These are phyloP conservation scores for Candida frijolesensis DNA, from an alignment of 1,139 yeast genomes.

Conservation along the genomic window DNA sequence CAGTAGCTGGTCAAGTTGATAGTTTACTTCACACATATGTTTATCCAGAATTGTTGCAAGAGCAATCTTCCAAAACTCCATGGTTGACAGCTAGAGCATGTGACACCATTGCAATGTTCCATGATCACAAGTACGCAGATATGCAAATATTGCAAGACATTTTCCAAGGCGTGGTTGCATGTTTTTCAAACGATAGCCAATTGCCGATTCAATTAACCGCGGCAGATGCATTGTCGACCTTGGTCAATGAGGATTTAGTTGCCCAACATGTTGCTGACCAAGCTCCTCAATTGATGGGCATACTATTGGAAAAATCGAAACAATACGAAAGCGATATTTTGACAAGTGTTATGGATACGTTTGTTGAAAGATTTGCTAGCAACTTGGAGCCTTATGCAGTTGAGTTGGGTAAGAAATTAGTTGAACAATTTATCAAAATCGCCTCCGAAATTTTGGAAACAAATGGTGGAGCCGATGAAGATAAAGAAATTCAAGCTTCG, in stretches of 20 bases:
- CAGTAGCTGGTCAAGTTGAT: conserved; percentile 50
- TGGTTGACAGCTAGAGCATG: conserved; percentile 61
- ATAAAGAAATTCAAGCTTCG: conserved; percentile 55
- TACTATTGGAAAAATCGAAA: conserved; percentile 52
- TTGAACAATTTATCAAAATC: conserved; percentile 47
- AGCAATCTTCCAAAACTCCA: conserved; percentile 34
- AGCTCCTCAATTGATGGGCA: conserved; percentile 56
- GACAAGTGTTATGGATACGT: conserved; percentile 57
- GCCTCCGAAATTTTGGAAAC: conserved; percentile 48
- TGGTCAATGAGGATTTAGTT: conserved; percentile 50
- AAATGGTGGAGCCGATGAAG: conserved; percentile 32
- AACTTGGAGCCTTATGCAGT: conserved; percentile 59
- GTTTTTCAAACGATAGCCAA: conserved; percentile 46
- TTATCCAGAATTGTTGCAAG: conserved; percentile 45
- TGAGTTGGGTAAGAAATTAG: conserved; percentile 50
- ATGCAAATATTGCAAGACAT: conserved; percentile 43
- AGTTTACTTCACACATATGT: conserved; percentile 46
- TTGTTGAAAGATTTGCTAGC: conserved; percentile 54
- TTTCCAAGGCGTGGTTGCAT: conserved; percentile 45
- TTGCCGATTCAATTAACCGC: conserved; percentile 55
- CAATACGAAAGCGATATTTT: conserved; percentile 54
- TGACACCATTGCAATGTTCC: conserved; percentile 53
- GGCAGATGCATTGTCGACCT: conserved; percentile 54
- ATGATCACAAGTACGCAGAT: conserved; percentile 40
- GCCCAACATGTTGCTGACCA: conserved; percentile 49